A percentile compares a stretch with the other conserved stretches of the same genome.
Conservation (phyloP, 2,329 filamentous ascomycete species). For the Aureobasidium pullulans region DNA sequence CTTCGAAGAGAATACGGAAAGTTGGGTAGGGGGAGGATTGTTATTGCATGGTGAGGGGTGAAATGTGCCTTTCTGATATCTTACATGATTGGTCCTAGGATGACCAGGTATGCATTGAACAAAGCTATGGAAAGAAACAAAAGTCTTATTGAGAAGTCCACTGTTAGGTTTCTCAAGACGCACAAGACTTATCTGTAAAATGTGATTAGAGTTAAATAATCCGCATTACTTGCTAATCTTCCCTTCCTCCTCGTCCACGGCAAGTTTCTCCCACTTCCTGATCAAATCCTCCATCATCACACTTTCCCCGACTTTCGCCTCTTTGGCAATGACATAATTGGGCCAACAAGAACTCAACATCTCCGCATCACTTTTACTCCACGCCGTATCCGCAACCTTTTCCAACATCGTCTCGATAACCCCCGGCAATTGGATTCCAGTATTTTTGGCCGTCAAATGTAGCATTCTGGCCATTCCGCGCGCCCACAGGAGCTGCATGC, state of each 20-base stretch:
- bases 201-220: no score
- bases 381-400: background rate
- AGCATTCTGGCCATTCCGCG: constrained; percentile 14
- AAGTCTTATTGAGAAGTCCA: no score
- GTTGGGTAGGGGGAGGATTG: no score
- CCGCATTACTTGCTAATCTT: background rate
- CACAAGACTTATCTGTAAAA: no score
- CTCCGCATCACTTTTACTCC: background rate
- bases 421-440: background rate
- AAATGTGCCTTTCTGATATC: no score
- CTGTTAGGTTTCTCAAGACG: no score
- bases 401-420: background rate
- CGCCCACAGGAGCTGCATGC: constrained; percentile 11
- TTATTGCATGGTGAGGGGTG: no score
- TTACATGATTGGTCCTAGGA: no score
- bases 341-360: constrained; percentile 3
- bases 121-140: no score
- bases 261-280: constrained; percentile 6
- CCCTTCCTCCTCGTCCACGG: background rate
- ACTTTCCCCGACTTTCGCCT: background rate
- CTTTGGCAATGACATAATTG: background rate
- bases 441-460: background rate
- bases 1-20: no score
- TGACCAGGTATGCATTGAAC: no score
- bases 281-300: constrained; percentile 6